Percentiles rank a stretch among this genome's conserved stretches.
Evolutionary conservation across 2,329 filamentous ascomycete genomes (phyloP).

Genomic region (Hawksworthiomyces lignivorus): DNA sequence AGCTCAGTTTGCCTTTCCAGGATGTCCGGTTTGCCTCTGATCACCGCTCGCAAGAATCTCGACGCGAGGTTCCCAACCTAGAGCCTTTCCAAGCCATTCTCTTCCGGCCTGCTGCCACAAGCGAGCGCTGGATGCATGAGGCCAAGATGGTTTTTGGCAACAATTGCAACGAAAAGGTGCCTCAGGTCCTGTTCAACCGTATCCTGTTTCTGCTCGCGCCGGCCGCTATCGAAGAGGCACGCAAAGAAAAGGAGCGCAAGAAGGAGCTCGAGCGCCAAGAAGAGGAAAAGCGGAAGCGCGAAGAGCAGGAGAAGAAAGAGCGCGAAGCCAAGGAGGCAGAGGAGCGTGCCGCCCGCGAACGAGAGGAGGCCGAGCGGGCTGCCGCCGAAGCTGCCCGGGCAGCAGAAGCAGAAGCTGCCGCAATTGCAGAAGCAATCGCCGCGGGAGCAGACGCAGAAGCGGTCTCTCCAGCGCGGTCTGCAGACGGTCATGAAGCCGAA

Average conservation of each 20-base stretch:
- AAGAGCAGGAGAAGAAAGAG: conserved; percentile 58
- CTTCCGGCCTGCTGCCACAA: conserved; percentile 66
- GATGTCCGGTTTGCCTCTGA: background rate
- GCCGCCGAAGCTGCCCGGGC: conserved; percentile 55
- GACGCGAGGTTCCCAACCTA: conserved; percentile 38
- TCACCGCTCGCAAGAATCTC: conserved; percentile 27
- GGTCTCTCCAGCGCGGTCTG: conserved; percentile 13
- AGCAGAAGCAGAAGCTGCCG: conserved; percentile 38
- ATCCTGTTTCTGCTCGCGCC: conserved; percentile 72
- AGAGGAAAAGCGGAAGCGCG: conserved; percentile 46
- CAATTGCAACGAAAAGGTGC: conserved; percentile 59
- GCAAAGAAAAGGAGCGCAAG: conserved; percentile 55
- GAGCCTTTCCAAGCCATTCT: conserved; percentile 68
- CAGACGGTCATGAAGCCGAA: conserved; percentile 18
- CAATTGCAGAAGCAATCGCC: conserved; percentile 32
- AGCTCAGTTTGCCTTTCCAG: conserved; percentile 37
- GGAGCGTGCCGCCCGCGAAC: conserved; percentile 57
- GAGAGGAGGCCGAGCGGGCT: conserved; percentile 57
- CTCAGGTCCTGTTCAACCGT: conserved; percentile 53
- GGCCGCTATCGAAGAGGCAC: conserved; percentile 74
- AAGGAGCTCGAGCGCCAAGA: conserved; percentile 44
- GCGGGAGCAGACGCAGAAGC: conserved; percentile 23
- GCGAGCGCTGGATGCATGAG: conserved; percentile 80
- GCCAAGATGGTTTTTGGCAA: conserved; percentile 75
- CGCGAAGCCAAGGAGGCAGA: conserved; percentile 67